Percentiles rank a stretch among this genome's conserved stretches.
Conservation (phyloP, 2,329 filamentous ascomycete species). For the Juglanconis sp. region DNA sequence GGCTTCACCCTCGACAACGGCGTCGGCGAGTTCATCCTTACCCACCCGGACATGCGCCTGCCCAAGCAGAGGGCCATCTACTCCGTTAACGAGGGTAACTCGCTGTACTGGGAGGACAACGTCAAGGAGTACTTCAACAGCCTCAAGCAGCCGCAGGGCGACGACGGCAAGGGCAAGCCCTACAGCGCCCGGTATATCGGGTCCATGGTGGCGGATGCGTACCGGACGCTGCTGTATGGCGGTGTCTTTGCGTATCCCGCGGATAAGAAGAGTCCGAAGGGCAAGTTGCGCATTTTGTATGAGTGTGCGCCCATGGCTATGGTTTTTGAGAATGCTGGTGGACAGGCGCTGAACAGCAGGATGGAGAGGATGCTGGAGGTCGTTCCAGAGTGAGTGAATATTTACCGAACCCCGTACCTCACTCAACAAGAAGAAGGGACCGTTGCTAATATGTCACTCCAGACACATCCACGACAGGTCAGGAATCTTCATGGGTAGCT, state of each 20-base stretch:
- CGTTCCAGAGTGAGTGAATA: conserved; percentile 60
- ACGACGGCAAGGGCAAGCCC: conserved; percentile 80
- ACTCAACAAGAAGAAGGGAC: too few species aligned
- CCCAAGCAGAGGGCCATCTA: conserved; percentile 83
- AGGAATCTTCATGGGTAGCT: conserved; percentile 94
- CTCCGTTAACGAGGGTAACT: conserved; percentile 98
- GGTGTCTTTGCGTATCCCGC: conserved; percentile 97
- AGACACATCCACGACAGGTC: conserved; percentile 85
- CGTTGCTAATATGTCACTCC: background rate
- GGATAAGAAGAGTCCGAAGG: conserved; percentile 97
- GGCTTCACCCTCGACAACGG: conserved; percentile 97
- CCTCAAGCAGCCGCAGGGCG: conserved; percentile 70
- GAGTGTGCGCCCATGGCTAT: conserved; percentile 99
- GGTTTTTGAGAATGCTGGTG: conserved; percentile 97
- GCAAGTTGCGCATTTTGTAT: conserved; percentile 94
- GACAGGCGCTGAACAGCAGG: conserved; percentile 84
- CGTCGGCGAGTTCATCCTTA: conserved; percentile 97
- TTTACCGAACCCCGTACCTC: too few species aligned
- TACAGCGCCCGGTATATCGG: conserved; percentile 96
- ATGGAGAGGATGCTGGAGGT: conserved; percentile 90
- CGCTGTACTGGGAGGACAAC: conserved; percentile 87
- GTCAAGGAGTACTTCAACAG: conserved; percentile 86
- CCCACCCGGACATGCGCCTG: conserved; percentile 90
- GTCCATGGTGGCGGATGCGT: conserved; percentile 97
- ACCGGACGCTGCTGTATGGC: conserved; percentile 90